phyloP scores from a whole-genome alignment of 202 grass and related monocot species.

The Schoenoplectus triqueter region DNA sequence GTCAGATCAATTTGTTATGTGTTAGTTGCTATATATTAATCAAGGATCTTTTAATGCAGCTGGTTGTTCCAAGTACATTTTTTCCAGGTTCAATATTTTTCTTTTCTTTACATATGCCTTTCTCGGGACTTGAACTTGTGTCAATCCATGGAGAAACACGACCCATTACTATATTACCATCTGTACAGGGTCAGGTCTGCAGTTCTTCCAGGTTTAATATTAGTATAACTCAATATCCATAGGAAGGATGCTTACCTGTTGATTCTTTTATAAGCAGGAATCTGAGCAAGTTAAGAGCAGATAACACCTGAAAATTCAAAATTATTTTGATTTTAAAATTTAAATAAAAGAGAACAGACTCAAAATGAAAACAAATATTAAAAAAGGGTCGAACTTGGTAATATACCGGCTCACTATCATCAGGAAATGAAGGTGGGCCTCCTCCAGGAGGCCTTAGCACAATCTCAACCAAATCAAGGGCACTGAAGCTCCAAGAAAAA shows the following conservation, averaged over 20 bases:
- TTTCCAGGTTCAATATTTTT: background rate
- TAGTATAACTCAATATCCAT: background rate
- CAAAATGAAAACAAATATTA: conserved; percentile 5
- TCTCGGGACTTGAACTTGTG: too few species aligned
- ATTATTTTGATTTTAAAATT: background rate
- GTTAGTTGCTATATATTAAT: background rate
- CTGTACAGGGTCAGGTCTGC: too few species aligned
- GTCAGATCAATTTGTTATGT: background rate
- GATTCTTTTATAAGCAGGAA: conserved; percentile 85
- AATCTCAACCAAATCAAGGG: conserved; percentile 61
- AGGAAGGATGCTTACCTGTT: conserved; percentile 51
- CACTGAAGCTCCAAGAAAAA: conserved; percentile 52
- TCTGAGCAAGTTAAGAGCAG: conserved; percentile 90
- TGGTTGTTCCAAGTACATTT: conserved; percentile 10
- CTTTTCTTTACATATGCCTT: too few species aligned
- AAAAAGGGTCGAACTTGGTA: conserved; percentile 33
- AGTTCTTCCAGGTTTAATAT: background rate
- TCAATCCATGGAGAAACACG: too few species aligned
- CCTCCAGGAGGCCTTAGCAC: conserved; percentile 81
- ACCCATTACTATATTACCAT: too few species aligned
- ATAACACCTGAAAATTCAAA: conserved; percentile 68
- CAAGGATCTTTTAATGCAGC: background rate
- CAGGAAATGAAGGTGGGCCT: conserved; percentile 70
- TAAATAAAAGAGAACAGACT: conserved; percentile 14
- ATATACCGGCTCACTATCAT: conserved; percentile 72